Evolutionary conservation across 139 green algal genomes (phyloP).

Genomic region (Chlamydomonas incerta): DNA sequence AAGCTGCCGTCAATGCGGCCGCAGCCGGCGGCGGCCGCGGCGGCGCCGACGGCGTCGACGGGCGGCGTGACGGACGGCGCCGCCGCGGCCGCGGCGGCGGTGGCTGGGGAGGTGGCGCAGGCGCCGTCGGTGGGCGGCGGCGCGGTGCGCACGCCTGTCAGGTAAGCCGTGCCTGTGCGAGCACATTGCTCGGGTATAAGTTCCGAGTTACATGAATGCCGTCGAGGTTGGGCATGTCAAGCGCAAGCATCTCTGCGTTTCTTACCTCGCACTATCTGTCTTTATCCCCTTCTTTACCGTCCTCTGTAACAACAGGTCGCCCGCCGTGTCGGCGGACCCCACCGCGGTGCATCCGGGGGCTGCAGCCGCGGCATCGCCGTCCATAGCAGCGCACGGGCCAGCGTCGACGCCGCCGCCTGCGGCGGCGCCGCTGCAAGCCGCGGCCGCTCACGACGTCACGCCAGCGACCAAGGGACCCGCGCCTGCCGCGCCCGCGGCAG

Average conservation of each 20-base stretch:
- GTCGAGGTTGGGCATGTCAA: too few relatives aligned
- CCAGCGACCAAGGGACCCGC: too few relatives aligned
- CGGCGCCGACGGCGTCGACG: not conserved
- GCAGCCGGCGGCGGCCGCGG: not conserved
- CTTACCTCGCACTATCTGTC: not conserved
- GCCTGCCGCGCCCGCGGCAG: not conserved
- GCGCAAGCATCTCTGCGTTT: not conserved
- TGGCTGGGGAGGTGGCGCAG: too few relatives aligned
- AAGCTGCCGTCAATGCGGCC: slow-evolving; percentile 20
- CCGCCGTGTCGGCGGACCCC: not conserved
- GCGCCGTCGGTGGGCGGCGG: too few relatives aligned
- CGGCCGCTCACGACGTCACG: not conserved
- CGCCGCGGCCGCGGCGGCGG: not conserved
- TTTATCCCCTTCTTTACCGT: not conserved
- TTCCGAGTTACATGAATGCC: not conserved
- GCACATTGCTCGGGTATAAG: not conserved
- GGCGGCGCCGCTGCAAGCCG: not conserved
- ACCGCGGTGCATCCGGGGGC: slow-evolving; percentile 2
- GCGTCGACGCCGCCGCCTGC: not conserved
- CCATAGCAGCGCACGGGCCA: not conserved
- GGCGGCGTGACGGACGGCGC: not conserved
- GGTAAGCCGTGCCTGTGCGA: not conserved
- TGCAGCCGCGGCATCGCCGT: not conserved
- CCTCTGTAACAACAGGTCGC: too few relatives aligned
- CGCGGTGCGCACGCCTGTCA: not conserved